Evolutionary conservation across 2,329 filamentous ascomycete species (phyloP), one percentile per base, ranked within the genome.

Genomic region (Paecilomyces fulvus): DNA sequence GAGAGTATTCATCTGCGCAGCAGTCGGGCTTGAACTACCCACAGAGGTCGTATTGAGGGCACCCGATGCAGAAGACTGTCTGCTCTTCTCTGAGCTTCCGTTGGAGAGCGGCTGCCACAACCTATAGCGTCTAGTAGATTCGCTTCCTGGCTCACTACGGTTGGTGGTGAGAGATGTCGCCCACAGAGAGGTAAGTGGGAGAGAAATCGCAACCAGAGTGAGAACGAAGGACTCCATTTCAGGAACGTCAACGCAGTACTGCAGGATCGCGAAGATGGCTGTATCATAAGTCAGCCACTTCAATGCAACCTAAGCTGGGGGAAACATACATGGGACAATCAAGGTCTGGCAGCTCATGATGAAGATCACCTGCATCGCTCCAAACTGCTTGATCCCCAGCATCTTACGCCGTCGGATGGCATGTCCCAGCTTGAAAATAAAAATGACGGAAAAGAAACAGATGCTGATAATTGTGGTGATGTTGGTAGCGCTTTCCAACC

Each of bases 101-200:
- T 31, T 28, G 17, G 58, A 51, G 11, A 61, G 28, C 23, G 55
- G 50, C 30, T 57, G 43, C 55, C 49, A 56, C 9, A 25, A 12
- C 9, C 53, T 20, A 30, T 37, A 4, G 17, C 49, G 53, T 51
- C 25, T 33, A 43, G 17, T 55, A 30, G 25, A 23, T 28, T 30
- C 37, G 49, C 43, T 50, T 20, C 48, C 33, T 54, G n/a, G 23
- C 20, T 59, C 55, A 61, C n/a, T 43, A 43, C 37, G 25, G 59
- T 12, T 56, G 58, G 30, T 64, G 58, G 12, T 68, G 67, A 21
- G 73, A 20, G 73, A 70, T 4, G 75, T 70, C 12, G 85, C 85
- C 86, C 86, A 88, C 61, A 88, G 78, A 17, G 83, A 81, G 12
- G 84, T 86, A 10, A 88, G 75, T 1, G 86, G 86, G 14, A 88